Evolutionary conservation across 164 flowering plant genomes (phyloP), one percentile per base, ranked within the genome.

Genomic region (Umbellularia californica): DNA sequence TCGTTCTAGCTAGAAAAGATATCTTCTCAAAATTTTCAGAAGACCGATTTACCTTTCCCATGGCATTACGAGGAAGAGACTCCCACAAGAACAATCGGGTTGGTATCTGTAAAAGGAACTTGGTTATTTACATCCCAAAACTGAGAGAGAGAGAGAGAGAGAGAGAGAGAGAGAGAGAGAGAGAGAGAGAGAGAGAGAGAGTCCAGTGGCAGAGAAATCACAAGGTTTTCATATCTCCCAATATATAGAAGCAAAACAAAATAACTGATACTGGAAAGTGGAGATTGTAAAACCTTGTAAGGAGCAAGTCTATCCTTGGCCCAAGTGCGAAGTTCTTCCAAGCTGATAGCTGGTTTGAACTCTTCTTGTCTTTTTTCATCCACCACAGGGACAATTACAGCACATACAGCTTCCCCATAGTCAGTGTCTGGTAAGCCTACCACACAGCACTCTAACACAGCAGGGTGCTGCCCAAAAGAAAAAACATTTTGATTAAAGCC

Each of bases 251-350:
- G 63, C 20, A 50, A 20, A 50, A 24, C 58, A 19, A 24, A 5
- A 27, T 50, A 51, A 9, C 30, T n/a, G 68, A 24, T 35, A 23
- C 33, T 58, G 25, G 50, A 68, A 50, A 69, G 25, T 41, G 14
- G 47, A 47, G 55, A 23, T 69, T 41, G 30, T 28, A 33, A 58
- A 72, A 94, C 99, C 97, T 96, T 96, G 86, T 92, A 94, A 5
- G 97, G 94, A 35, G 98, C 99, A 82, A 94, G 98, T 78, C 86
- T 92, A 69, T 90, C 94, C 81, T 89, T 89, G 19, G 98, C 99
- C 99, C 97, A 92, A 19, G 76, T 41, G 70, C 79, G 76, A 23
- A 94, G 94, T 85, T 92, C 97, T 71, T 88, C 87, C 82, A 96
- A 82, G 83, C 77, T 88, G 67, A 96, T 74, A 69, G 85, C 90